A percentile compares a stretch with the other conserved stretches of the same genome.
Conservation (phyloP, 2,329 filamentous ascomycete species). For the Pestalotiopsis sp. region DNA sequence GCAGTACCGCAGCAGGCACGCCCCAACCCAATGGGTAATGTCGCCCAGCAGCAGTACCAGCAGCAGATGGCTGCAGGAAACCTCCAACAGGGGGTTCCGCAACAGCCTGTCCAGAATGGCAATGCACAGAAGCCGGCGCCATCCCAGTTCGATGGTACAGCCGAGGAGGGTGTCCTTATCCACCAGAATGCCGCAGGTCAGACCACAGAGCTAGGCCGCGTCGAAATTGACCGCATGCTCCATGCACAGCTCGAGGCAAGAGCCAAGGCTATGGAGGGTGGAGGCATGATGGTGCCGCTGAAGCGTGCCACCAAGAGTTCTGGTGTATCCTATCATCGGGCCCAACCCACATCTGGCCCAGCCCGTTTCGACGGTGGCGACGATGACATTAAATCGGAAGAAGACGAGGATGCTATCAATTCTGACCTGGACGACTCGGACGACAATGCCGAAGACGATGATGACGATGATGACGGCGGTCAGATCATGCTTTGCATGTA, state of each 20-base stretch:
- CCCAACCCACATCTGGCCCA: constrained; percentile 31
- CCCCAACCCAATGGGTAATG: constrained; percentile 18
- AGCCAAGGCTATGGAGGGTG: constrained; percentile 72
- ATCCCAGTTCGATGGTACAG: constrained; percentile 77
- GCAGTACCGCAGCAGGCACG: constrained; percentile 26
- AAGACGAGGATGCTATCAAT: constrained; percentile 97
- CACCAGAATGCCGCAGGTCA: constrained; percentile 57
- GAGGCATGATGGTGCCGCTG: constrained; percentile 74
- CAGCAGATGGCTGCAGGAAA: neutral
- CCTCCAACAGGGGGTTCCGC: constrained; percentile 24
- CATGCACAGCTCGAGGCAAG: constrained; percentile 68
- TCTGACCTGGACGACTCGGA: constrained; percentile 96
- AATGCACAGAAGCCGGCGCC: constrained; percentile 45
- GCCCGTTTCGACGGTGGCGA: constrained; percentile 66
- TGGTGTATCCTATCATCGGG: constrained; percentile 27
- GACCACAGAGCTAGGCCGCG: constrained; percentile 56
- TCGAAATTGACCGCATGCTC: constrained; percentile 70
- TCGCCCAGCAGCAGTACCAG: constrained; percentile 24
- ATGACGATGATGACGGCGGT: constrained; percentile 82
- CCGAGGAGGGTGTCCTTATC: constrained; percentile 63
- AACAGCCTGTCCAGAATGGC: constrained; percentile 37
- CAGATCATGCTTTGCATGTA: constrained; percentile 99
- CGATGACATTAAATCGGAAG: constrained; percentile 64
- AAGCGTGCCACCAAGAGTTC: constrained; percentile 52
- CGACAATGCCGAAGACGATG: constrained; percentile 80